Percentiles rank a stretch among this genome's conserved stretches.
These are phyloP conservation scores for Phytophthora sansomeana DNA, from an alignment of 352 stramenopile genomes.

Conservation along the genomic window DNA sequence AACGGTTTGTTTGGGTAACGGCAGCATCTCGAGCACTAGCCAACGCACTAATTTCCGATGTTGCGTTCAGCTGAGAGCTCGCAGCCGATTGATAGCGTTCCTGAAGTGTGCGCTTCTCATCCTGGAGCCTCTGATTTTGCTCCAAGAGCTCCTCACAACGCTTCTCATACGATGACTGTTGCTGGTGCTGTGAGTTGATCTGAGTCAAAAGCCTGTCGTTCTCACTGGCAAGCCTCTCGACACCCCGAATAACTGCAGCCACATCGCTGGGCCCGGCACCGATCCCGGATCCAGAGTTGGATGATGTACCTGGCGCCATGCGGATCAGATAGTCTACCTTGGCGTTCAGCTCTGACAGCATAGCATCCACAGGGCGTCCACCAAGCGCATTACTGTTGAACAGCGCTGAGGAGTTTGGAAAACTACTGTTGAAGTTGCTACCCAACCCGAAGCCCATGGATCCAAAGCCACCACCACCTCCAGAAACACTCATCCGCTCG, in stretches of 20 bases:
- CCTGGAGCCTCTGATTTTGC: conserved; percentile 65
- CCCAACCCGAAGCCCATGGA: conserved; percentile 35
- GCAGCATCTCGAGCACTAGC: conserved; percentile 70
- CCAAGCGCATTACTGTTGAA: conserved; percentile 40
- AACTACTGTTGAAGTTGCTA: conserved; percentile 33
- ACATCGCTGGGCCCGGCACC: conserved; percentile 62
- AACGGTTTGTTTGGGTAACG: conserved; percentile 74
- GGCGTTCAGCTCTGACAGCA: conserved; percentile 70
- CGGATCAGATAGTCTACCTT: conserved; percentile 87
- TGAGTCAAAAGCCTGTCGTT: conserved; percentile 81
- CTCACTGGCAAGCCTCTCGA: conserved; percentile 74
- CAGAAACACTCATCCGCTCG: conserved; percentile 39
- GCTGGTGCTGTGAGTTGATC: conserved; percentile 83
- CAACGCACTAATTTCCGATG: conserved; percentile 61
- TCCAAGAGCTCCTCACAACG: conserved; percentile 73
- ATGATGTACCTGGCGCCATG: conserved; percentile 46
- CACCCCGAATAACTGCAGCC: conserved; percentile 65
- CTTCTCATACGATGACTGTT: conserved; percentile 75
- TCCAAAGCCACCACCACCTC: conserved; percentile 28
- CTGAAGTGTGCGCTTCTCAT: conserved; percentile 68
- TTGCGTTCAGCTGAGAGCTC: conserved; percentile 62
- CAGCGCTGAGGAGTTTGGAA: conserved; percentile 33
- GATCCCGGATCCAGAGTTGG: conserved; percentile 20
- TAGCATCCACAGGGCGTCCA: conserved; percentile 49
- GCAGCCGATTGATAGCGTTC: conserved; percentile 69